phyloP scores from a whole-genome alignment of 106 monocot species.

The Acanthochlamys bracteata region DNA sequence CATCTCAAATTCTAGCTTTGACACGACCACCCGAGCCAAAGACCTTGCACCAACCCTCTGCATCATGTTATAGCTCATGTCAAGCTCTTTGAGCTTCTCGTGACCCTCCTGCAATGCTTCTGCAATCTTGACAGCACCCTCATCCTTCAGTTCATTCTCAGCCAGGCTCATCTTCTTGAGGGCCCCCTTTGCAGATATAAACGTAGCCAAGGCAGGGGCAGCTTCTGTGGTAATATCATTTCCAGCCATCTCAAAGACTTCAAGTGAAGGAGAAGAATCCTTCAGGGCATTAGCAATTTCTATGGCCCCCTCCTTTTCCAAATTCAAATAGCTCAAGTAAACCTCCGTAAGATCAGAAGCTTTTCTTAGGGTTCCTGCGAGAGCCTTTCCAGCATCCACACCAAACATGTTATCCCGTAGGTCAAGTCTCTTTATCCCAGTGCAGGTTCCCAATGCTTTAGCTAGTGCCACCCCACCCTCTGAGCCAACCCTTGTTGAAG shows the following conservation, averaged over 20 bases:
- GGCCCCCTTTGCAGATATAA: slow-evolving; percentile 23
- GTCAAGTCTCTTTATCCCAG: slow-evolving; percentile 58
- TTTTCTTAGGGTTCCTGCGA: slow-evolving; percentile 44
- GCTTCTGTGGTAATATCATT: slow-evolving; percentile 62
- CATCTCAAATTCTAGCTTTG: slow-evolving; percentile 47
- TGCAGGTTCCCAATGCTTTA: slow-evolving; percentile 49
- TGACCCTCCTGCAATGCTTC: slow-evolving; percentile 44
- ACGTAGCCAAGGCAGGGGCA: slow-evolving; percentile 31
- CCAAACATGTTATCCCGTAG: slow-evolving; percentile 84
- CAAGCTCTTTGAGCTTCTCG: slow-evolving; percentile 54
- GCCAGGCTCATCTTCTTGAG: slow-evolving; percentile 62
- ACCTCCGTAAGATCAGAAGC: slow-evolving; percentile 51
- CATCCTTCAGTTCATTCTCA: slow-evolving; percentile 82
- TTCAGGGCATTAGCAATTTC: slow-evolving; percentile 51
- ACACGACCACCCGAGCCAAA: slow-evolving; percentile 49
- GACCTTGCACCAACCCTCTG: slow-evolving; percentile 67
- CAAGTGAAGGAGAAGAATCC: slow-evolving; percentile 25
- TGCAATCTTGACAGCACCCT: slow-evolving; percentile 60
- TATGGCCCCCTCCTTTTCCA: slow-evolving; percentile 63
- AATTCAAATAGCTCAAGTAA: slow-evolving; percentile 73
- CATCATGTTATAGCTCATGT: slow-evolving; percentile 63
- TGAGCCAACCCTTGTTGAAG: slow-evolving; percentile 72
- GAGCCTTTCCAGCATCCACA: slow-evolving; percentile 54
- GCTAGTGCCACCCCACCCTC: slow-evolving; percentile 64
- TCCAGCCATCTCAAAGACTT: slow-evolving; percentile 73